Base-by-base conservation (phyloP, 2,329 filamentous ascomycete genomes). In the Botrytis squamosa region DNA sequence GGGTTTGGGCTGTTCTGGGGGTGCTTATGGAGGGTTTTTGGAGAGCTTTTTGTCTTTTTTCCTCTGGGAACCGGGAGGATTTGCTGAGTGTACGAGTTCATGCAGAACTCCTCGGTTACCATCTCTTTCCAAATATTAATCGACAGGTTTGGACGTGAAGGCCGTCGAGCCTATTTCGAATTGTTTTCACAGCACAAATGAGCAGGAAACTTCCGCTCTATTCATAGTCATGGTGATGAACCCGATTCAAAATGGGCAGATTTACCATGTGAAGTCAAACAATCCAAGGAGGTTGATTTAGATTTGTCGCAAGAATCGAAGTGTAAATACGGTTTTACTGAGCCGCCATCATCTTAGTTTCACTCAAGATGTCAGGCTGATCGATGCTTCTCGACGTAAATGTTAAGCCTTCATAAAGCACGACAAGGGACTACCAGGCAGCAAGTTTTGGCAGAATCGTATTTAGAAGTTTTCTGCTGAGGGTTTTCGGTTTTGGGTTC, bases 161-260 rank as follows among this genome's bases (percentile, higher is more conserved):
- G n/a, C 12, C 12, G 3, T 4, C 6, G n/a, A 55, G 14, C n/a
- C 52, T 29, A 16, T 1, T 9, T 18, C 6, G 4, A n/a, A n/a
- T 25, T 55, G 25, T 18, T 29, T 55, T n/a, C 14, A 3, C 12
- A 55, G 12, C 6, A 18, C 29, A 2, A 8, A 29, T 9, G n/a
- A 29, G 0, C 6, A 8, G 12, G 14, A 29, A 8, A 3, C 0
- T 8, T 18, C 2, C 0, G 14, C 8, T 29, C n/a, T 25, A 29
- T 3, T 3, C 12, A 57, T 18, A 29, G 9, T 9, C 2, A 29
- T 29, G n/a, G 29, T 29, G 29, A 29, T 29, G 29, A 29, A 29
- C 22, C 3, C 4, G 25, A 29, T 14, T 55, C 14, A 3, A 18
- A 55, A 29, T n/a, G 14, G 8, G 14, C n/a, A 29, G n/a, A 4